Evolutionary conservation across 2,329 filamentous ascomycete species (phyloP), one percentile per base, ranked within the genome.

Genomic region (Penicillium sp.): DNA sequence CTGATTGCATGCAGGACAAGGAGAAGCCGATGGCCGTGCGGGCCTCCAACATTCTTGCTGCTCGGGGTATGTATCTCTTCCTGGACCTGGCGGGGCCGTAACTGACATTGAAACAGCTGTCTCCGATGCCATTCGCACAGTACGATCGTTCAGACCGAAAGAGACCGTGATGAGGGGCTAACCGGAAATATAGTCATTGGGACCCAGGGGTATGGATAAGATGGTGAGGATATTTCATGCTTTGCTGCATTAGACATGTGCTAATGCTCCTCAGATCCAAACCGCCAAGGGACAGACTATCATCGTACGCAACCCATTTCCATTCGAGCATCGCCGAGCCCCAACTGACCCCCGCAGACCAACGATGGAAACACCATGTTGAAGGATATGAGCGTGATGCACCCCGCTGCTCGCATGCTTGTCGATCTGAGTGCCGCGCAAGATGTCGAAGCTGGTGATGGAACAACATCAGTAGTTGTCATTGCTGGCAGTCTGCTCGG

Each of bases 311-410:
- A 61, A 40, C 51, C 53, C 52, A 57, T 54, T 49, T 53, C 51
- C 47, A 49, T 42, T 42, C 49, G 47, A 55, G 38, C 46, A 52
- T 21, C 32, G 49, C 47, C 39, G 24, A 27, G 49, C 34, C 44
- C 52, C 56, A 50, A 68, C 73, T 73, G 63, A 77, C 60, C 58
- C 58, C 57, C 60, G 58, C 62, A 81, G 78, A 99, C 94, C 71
- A 99, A 99, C 82, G 94, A 99, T 78, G 94, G 94, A 75, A 96
- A 95, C 81, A 99, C 94, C 54, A 99, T 99, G 93, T 81, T 99
- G 71, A 96, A 90, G 80, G 93, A 93, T 81, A 97, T 99, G 94
- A 90, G 91, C 63, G 94, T 99, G 64, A 92, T 99, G 89, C 94
- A 99, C 74, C 94, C 94, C n/a, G 96, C 95, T 46, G 94, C 94